Percentiles rank a stretch among this genome's conserved stretches.
phyloP scores from a whole-genome alignment of 208 protist genomes.

The Leishmania gerbilli region DNA sequence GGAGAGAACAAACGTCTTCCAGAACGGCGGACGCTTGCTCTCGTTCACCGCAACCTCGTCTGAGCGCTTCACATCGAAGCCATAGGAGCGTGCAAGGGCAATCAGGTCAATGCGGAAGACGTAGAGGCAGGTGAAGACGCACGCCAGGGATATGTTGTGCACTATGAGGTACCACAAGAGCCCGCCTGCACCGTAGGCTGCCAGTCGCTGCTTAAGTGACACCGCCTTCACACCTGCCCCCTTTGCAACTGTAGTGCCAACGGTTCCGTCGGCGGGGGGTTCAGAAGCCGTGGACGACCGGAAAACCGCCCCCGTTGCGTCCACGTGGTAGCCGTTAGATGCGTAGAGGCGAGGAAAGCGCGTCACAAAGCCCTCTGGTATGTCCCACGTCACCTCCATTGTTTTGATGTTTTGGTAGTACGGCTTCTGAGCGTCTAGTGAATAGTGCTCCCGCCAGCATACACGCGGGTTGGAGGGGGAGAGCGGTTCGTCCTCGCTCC shows the following conservation, averaged over 20 bases:
- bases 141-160: constrained; percentile 53
- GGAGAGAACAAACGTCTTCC: constrained; percentile 59
- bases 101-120: constrained; percentile 75
- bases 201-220: constrained; percentile 64
- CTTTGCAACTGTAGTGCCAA: neutral
- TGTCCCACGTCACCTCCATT: constrained; percentile 54
- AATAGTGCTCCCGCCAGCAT: constrained; percentile 78
- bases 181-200: constrained; percentile 78
- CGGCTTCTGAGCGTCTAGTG: constrained; percentile 50
- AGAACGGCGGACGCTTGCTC: constrained; percentile 55
- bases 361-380: constrained; percentile 81
- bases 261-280: neutral
- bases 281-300: constrained; percentile 10
- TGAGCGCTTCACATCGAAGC: constrained; percentile 57
- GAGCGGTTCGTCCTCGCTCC: constrained; percentile 43
- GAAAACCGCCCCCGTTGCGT: constrained; percentile 52
- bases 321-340: constrained; percentile 43
- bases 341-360: constrained; percentile 68
- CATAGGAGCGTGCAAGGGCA: constrained; percentile 60
- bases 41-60: constrained; percentile 26
- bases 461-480: constrained; percentile 56
- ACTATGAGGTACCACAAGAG: constrained; percentile 83
- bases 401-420: constrained; percentile 84
- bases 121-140: constrained; percentile 75
- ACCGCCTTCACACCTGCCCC: constrained; percentile 15